Percentiles rank a stretch among this genome's conserved stretches.
These are phyloP conservation scores for Mycotypha africana DNA, from an alignment of 371 early-diverging fungal genomes.

Conservation along the genomic window DNA sequence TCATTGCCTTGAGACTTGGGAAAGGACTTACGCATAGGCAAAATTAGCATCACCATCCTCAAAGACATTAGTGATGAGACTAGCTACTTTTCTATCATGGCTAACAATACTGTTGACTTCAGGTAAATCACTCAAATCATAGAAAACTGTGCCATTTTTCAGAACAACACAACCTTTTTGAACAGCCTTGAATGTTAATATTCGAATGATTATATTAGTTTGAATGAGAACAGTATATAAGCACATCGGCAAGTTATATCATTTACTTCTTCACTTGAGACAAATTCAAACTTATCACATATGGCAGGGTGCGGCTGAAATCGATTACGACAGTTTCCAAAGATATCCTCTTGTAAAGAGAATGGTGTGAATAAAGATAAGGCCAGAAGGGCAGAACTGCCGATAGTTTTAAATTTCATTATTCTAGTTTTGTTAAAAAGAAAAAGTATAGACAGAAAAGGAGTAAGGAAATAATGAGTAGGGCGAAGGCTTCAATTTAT, in stretches of 20 bases:
- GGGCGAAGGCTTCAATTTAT: too few species aligned
- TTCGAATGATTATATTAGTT: too few species aligned
- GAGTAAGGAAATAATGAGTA: too few species aligned
- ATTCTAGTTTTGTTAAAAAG: too few species aligned
- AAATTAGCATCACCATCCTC: constrained; percentile 27
- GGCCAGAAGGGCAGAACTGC: too few species aligned
- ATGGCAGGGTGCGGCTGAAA: constrained; percentile 5
- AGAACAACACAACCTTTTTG: constrained; percentile 16
- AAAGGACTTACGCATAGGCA: constrained; percentile 34
- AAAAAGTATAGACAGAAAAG: too few species aligned
- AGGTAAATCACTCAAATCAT: constrained; percentile 23
- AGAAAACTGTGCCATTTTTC: constrained; percentile 24
- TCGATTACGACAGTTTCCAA: constrained; percentile 7
- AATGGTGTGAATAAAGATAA: not conserved
- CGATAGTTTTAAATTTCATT: too few species aligned
- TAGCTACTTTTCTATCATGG: constrained; percentile 17
- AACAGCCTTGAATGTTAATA: constrained; percentile 5
- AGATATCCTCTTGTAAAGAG: constrained; percentile 1
- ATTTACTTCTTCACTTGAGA: constrained; percentile 11
- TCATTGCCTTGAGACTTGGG: too few species aligned
- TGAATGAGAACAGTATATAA: not conserved
- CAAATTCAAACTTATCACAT: constrained; percentile 20
- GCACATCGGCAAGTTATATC: not conserved
- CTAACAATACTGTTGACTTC: constrained; percentile 5
- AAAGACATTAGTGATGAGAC: constrained; percentile 36